phyloP scores from a whole-genome alignment of 2,329 filamentous ascomycete genomes.

The Dactylellina parvicollis region DNA sequence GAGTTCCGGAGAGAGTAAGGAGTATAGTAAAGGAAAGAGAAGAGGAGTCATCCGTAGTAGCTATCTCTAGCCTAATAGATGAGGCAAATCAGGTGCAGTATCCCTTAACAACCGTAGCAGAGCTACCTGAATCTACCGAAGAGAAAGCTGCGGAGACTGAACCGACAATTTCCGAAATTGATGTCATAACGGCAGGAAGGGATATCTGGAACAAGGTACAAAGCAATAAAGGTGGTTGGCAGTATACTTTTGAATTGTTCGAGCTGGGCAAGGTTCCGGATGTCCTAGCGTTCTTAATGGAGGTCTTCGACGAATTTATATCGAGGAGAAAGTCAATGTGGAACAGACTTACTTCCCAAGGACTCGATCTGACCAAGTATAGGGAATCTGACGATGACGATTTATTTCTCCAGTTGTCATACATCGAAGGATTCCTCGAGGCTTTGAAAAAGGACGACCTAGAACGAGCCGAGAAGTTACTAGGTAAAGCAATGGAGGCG shows the following conservation, averaged over 20 bases:
- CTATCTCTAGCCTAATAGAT: neutral
- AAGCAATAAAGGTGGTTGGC: neutral
- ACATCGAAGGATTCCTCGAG: neutral
- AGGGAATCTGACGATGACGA: slow-evolving; percentile 8
- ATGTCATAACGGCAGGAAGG: neutral
- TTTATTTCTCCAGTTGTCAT: slow-evolving; percentile 26
- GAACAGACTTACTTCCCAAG: slow-evolving; percentile 5
- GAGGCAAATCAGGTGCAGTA: too few species aligned
- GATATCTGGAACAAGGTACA: slow-evolving; percentile 7
- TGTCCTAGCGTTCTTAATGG: neutral
- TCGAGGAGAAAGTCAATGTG: neutral
- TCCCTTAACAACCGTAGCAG: too few species aligned
- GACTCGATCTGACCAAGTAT: slow-evolving; percentile 3
- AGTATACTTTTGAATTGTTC: slow-evolving; percentile 14
- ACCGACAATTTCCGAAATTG: neutral
- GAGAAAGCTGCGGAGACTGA: neutral
- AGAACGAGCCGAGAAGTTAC: neutral
- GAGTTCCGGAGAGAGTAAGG: too few species aligned
- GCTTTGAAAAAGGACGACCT: neutral
- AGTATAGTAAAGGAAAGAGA: too few species aligned
- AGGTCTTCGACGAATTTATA: slow-evolving; percentile 20
- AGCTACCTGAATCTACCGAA: too few species aligned
- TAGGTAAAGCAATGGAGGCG: neutral
- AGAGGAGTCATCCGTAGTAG: too few species aligned
- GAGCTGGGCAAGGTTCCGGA: slow-evolving; percentile 19